Evolutionary conservation across 441 rosid species (phyloP), one percentile per base, ranked within the genome.

Genomic region (Geranium incanum): DNA sequence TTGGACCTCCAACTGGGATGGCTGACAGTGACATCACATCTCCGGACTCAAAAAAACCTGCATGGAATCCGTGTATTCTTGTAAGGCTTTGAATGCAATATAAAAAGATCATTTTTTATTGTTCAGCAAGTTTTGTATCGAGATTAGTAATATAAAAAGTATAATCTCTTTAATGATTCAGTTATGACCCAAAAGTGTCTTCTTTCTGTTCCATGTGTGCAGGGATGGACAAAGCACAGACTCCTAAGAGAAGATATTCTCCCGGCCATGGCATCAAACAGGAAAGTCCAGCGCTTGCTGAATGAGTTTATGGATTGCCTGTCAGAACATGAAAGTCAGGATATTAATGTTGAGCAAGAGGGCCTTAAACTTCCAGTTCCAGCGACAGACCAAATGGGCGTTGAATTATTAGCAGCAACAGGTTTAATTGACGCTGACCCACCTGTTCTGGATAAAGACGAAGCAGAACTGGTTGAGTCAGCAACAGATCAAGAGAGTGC

Each of bases 1-100:
- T 92, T 67, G 97, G 99, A 73, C 99, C 97, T 68, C 99, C 99
- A 9, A 86, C 89, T 77, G 96, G 97, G 68, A 90, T 90, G 93
- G 84, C 72, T 48, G 89, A 84, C 79, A 81, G 86, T 57, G 89
- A 84, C 79, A 81, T 86, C 39, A 41, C 83, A 70, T 67, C 84
- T 71, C 78, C 84, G 36, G 89, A 89, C 76, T 18, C 82, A 50
- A 75, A 72, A 69, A 81, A 81, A 75, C 79, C 77, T 64, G 84
- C 89, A 52, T 92, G 99, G 99, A 95, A 95, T 82, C 97, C 99
- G 65, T 81, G 57, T 77, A 87, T 92, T 36, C 92, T 92, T 63
- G 99, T 95, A 86, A 81, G 84, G 43, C 70, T 73, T 71, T 7
- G n/a, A n/a, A n/a, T n/a, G n/a, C n/a, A n/a, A n/a, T n/a, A n/a